Conservation (phyloP, 768 basidiomycete genomes). For the Gelatoporia subvermispora region DNA sequence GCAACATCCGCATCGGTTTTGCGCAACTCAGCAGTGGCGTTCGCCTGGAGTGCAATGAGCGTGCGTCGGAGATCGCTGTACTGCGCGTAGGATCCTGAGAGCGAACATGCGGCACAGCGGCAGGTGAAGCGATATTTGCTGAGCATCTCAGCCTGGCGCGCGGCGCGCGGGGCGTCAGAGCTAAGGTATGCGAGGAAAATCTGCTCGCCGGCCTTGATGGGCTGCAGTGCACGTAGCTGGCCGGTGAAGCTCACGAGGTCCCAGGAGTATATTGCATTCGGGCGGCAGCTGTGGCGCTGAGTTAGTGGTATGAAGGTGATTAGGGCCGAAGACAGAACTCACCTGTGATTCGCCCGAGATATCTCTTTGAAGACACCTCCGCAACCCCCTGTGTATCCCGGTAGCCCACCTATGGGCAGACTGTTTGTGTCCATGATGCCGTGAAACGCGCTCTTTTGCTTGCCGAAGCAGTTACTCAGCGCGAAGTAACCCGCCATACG, state of each 20-base stretch:
- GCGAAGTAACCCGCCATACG: neutral
- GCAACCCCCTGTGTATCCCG: neutral
- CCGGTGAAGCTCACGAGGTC: neutral
- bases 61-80: slow-evolving; percentile 4
- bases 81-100: neutral
- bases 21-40: neutral
- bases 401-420: neutral
- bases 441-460: neutral
- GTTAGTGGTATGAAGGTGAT: too few relatives aligned
- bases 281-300: slow-evolving; percentile 3
- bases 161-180: too few relatives aligned
- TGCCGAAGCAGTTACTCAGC: neutral
- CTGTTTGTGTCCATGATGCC: slow-evolving; percentile 9
- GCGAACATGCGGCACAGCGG: slow-evolving; percentile 3
- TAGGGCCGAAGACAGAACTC: neutral
- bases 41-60: slow-evolving; percentile 2
- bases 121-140: slow-evolving; percentile 5
- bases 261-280: neutral
- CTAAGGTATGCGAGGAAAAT: neutral
- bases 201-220: neutral
- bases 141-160: neutral
- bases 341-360: slow-evolving; percentile 7
- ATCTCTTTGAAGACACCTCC: slow-evolving; percentile 4
- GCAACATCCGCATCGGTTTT: neutral
- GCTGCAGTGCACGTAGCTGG: neutral